Evolutionary conservation across 495 filamentous ascomycete genomes (phyloP).

Genomic region (Aspergillus funiculosus): DNA sequence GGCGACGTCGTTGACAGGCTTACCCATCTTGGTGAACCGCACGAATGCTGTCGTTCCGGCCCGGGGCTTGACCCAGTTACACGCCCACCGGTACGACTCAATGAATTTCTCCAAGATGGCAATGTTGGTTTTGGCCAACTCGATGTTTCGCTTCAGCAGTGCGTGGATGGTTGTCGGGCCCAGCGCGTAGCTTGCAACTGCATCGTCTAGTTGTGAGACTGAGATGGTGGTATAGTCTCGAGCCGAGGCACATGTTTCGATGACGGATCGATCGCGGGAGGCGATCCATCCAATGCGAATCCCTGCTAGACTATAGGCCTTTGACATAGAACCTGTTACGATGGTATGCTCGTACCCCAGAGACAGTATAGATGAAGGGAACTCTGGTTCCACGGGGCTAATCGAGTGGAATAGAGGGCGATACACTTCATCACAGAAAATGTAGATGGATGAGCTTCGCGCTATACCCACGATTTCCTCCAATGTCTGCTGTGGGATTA

Average conservation of each 20-base stretch:
- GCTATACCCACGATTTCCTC: constrained; percentile 61
- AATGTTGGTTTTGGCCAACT: constrained; percentile 66
- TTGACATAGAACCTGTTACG: constrained; percentile 76
- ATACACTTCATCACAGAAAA: constrained; percentile 83
- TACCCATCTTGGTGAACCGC: constrained; percentile 58
- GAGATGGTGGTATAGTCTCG: constrained; percentile 85
- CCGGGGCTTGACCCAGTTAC: constrained; percentile 68
- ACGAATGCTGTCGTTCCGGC: constrained; percentile 83
- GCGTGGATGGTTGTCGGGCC: constrained; percentile 55
- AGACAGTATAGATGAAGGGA: constrained; percentile 65
- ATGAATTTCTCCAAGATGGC: constrained; percentile 64
- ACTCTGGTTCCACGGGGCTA: constrained; percentile 46
- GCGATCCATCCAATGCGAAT: constrained; percentile 82
- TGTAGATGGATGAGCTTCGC: constrained; percentile 52
- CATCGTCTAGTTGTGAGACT: constrained; percentile 76
- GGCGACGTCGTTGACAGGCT: constrained; percentile 61
- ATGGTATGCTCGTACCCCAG: constrained; percentile 66
- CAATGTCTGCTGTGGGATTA: constrained; percentile 57
- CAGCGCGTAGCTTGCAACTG: constrained; percentile 70
- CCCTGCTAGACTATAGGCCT: constrained; percentile 80
- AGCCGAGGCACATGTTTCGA: constrained; percentile 58
- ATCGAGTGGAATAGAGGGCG: constrained; percentile 81
- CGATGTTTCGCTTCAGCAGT: constrained; percentile 63
- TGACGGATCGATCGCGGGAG: constrained; percentile 54
- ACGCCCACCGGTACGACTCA: constrained; percentile 54